phyloP scores from a whole-genome alignment of 768 basidiomycete genomes.

The Candolleomyces eurysporus region DNA sequence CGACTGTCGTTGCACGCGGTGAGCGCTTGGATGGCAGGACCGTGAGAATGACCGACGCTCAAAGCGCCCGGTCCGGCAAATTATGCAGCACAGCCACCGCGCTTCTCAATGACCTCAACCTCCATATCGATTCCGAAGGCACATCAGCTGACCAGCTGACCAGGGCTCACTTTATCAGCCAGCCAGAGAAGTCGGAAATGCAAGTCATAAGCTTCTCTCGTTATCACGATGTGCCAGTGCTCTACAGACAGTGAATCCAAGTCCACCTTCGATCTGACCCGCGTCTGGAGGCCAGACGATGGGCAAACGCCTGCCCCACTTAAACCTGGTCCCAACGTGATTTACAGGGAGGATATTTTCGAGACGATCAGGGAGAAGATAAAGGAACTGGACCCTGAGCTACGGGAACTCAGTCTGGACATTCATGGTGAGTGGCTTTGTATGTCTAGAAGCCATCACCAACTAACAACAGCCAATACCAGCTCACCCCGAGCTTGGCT shows the following conservation, averaged over 20 bases:
- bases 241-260: conserved; percentile 11
- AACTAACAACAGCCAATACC: background rate
- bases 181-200: no score
- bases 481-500: conserved; percentile 73
- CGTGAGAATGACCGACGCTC: no score
- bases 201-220: background rate
- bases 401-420: conserved; percentile 63
- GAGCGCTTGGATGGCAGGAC: no score
- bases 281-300: conserved; percentile 47
- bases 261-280: conserved; percentile 8
- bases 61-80: no score
- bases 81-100: no score
- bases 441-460: background rate
- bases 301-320: conserved; percentile 26
- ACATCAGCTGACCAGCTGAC: no score
- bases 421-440: conserved; percentile 51
- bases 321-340: conserved; percentile 26
- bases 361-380: conserved; percentile 60
- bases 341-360: conserved; percentile 59
- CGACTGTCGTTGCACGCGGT: no score
- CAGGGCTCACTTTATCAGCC: no score
- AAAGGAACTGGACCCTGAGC: conserved; percentile 46
- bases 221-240: conserved; percentile 20
- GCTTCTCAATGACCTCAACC: no score
- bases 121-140: no score